Evolutionary conservation across 1,284 basidiomycete species (phyloP).

Genomic region (Trametes polyzona): DNA sequence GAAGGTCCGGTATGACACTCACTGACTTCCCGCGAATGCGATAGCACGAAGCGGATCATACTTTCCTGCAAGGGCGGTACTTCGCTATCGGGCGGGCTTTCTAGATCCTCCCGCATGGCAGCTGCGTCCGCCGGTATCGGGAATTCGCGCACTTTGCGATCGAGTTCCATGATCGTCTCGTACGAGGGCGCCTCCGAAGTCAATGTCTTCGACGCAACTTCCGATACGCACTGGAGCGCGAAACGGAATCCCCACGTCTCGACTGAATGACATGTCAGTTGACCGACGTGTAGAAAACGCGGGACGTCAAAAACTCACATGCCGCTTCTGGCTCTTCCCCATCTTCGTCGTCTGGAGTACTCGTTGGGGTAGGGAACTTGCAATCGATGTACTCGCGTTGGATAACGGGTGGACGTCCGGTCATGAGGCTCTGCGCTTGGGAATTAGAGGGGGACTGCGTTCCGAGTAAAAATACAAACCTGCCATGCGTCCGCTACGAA

Average conservation of each 20-base stretch:
- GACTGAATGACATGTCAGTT: conserved; percentile 42
- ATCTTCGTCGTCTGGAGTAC: conserved; percentile 29
- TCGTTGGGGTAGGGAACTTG: conserved; percentile 34
- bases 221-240: conserved; percentile 64
- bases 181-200: conserved; percentile 67
- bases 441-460: conserved; percentile 40
- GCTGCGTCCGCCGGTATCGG: conserved; percentile 51
- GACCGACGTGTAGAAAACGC: neutral
- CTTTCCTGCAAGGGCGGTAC: conserved; percentile 32
- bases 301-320: conserved; percentile 38
- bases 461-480: conserved; percentile 23
- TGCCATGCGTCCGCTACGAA: conserved; percentile 42
- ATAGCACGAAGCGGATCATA: conserved; percentile 51
- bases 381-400: conserved; percentile 37
- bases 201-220: conserved; percentile 65
- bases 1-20: conserved; percentile 23
- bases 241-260: conserved; percentile 66
- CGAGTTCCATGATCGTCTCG: conserved; percentile 71
- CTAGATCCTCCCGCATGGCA: conserved; percentile 37
- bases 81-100: conserved; percentile 29
- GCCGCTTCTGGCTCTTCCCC: conserved; percentile 41
- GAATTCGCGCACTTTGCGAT: conserved; percentile 70
- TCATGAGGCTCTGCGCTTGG: conserved; percentile 49
- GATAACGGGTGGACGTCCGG: conserved; percentile 37
- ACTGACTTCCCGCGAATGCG: conserved; percentile 41